Base-by-base conservation (phyloP, 441 rosid species). In the Croton setiger region DNA sequence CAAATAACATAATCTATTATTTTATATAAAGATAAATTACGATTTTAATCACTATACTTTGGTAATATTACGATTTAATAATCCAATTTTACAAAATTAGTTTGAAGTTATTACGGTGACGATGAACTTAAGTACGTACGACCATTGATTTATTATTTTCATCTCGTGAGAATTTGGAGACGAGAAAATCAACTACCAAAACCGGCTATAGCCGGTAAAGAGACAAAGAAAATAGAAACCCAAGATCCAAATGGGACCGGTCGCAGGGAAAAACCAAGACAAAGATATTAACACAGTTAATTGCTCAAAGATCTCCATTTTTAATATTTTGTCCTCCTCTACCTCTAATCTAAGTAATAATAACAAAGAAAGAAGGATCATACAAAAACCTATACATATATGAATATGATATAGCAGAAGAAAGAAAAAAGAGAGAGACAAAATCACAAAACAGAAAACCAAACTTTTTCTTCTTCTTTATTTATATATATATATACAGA, bases 131-230 rank as follows among this genome's bases (percentile, higher is more conserved):
- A n/a, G n/a, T n/a, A n/a, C n/a, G n/a, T n/a, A n/a, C n/a, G n/a
- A n/a, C n/a, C n/a, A n/a, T n/a, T n/a, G n/a, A n/a, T n/a, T n/a
- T 47, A 47, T 12, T 11, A 47, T 12, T 47, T 47, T 48, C 6
- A 18, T 67, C 44, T 58, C 72, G 49, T 21, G 78, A 75, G 72
- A 51, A 61, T 60, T 72, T 41, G 73, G 73, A 56, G 61, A 75
- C 54, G 65, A 44, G 63, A 82, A 76, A 70, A 69, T 56, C 33
- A 72, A 75, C 65, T 20, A 52, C 52, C 67, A 36, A 35, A 64
- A 85, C 89, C 78, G 84, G 84, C 67, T 72, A 53, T 39, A 68
- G 75, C 84, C 84, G 73, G 90, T 84, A 66, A 55, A 45, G 36
- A 12, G 53, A 56, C 60, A 39, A 18, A 17, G 5, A 15, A 13